Evolutionary conservation across 768 basidiomycete genomes (phyloP), one percentile per base, ranked within the genome.

Genomic region (Kwoniella bestiolae): DNA sequence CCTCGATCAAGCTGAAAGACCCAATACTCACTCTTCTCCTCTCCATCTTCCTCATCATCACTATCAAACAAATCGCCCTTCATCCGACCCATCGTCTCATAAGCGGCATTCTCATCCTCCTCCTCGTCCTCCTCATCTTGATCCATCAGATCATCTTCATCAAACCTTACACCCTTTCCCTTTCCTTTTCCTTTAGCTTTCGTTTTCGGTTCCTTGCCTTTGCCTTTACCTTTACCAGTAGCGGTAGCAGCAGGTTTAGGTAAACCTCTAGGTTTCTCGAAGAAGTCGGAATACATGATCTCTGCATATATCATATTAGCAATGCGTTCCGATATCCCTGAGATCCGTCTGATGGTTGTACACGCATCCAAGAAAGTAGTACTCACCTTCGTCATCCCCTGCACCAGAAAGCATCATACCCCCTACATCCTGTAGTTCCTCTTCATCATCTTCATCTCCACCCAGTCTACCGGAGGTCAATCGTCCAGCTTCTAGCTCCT

Each of bases 11-110:
- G n/a, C n/a, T n/a, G n/a, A n/a, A n/a, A n/a, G n/a, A n/a, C n/a
- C n/a, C n/a, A n/a, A n/a, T n/a, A 71, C 76, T 66, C 58, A 78
- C 74, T 68, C 65, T 77, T 57, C 16, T 61, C 71, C 4, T 65
- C 76, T n/a, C 77, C 78, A 16, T 82, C 82, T 6, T 70, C 76
- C 11, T 73, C 81, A 38, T 83, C 82, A 5, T 82, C 80, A 23
- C 80, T 79, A 28, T 74, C 91, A 70, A 93, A 91, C 32, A 94
- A 83, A 76, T 92, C 91, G 51, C 87, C 85, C 74, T 91, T 91
- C 56, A 91, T 75, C 12, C 91, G 84, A 65, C 87, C 85, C 50
- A 92, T 90, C 6, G 86, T 85, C 47, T 84, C 83, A 25, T 83
- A 57, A 11, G 59, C 77, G 14, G 65, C 73, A 14, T 74, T 77